A percentile compares a stretch with the other conserved stretches of the same genome.
These are phyloP conservation scores for Phytophthora litchii DNA, from an alignment of 352 stramenopile genomes.

Conservation along the genomic window DNA sequence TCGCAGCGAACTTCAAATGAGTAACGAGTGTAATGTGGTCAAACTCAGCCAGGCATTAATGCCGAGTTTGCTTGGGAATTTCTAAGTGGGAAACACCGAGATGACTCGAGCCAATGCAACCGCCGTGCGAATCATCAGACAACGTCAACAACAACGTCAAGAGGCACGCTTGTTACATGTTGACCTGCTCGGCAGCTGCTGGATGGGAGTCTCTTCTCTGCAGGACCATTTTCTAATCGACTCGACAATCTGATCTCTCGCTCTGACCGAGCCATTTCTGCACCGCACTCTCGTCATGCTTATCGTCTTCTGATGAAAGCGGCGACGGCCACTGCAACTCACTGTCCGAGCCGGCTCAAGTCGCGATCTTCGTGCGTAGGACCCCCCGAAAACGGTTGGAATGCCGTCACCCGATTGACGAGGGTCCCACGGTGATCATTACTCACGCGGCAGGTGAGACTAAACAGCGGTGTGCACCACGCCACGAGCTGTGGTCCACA, in stretches of 20 bases:
- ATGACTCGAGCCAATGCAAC: constrained; percentile 9
- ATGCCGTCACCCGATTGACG: too few species aligned
- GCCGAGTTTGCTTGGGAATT: constrained; percentile 4
- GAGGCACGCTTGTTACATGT: too few species aligned
- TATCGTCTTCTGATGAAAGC: constrained; percentile 15
- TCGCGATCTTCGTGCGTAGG: constrained; percentile 23
- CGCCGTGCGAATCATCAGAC: constrained; percentile 1
- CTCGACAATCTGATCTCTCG: constrained; percentile 27
- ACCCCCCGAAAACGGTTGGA: too few species aligned
- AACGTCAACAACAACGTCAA: too few species aligned
- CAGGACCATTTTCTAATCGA: constrained; percentile 39
- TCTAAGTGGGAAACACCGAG: neutral
- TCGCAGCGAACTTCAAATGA: constrained; percentile 21
- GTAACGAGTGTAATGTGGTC: constrained; percentile 28
- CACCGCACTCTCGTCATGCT: constrained; percentile 4
- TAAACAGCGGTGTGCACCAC: neutral
- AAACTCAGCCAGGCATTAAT: constrained; percentile 18
- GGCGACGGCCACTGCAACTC: constrained; percentile 9
- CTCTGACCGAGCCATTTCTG: constrained; percentile 4
- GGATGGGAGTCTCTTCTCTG: constrained; percentile 21
- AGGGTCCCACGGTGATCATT: constrained; percentile 37
- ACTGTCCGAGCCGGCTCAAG: constrained; percentile 29
- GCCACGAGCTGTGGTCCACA: neutral
- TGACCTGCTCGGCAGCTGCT: constrained; percentile 18
- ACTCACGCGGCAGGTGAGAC: constrained; percentile 34